phyloP scores from a whole-genome alignment of 768 basidiomycete species.

The Obba rivulosa region DNA sequence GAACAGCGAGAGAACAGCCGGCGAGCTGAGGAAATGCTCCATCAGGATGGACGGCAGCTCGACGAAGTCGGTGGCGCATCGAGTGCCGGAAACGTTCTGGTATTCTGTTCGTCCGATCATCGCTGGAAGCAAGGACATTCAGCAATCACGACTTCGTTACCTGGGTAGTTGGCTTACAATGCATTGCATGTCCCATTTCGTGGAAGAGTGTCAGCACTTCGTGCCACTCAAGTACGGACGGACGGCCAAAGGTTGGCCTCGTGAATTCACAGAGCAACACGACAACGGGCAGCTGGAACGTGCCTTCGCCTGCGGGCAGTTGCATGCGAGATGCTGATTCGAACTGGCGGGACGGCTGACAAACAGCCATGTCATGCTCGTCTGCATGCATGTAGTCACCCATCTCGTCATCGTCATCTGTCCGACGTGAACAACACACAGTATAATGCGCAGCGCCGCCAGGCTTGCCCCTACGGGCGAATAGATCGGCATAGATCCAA shows the following conservation, averaged over 20 bases:
- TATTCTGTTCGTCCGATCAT: slow-evolving; percentile 98
- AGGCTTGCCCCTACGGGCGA: slow-evolving; percentile 78
- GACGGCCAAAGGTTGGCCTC: slow-evolving; percentile 49
- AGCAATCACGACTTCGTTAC: background rate
- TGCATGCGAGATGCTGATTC: slow-evolving; percentile 57
- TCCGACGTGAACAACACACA: slow-evolving; percentile 87
- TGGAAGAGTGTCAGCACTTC: slow-evolving; percentile 95
- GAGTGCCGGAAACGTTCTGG: slow-evolving; percentile 96
- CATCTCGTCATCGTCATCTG: slow-evolving; percentile 82
- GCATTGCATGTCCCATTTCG: slow-evolving; percentile 99
- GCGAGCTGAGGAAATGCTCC: slow-evolving; percentile 94
- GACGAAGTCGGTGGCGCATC: slow-evolving; percentile 97
- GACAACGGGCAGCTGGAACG: slow-evolving; percentile 86
- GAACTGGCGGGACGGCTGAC: slow-evolving; percentile 50
- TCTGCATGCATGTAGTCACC: slow-evolving; percentile 51
- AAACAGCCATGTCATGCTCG: slow-evolving; percentile 24
- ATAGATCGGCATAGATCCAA: slow-evolving; percentile 93
- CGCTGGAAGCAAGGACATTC: slow-evolving; percentile 42
- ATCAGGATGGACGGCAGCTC: slow-evolving; percentile 97
- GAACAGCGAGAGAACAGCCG: slow-evolving; percentile 77
- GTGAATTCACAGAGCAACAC: slow-evolving; percentile 88
- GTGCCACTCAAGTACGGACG: slow-evolving; percentile 82
- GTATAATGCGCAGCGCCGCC: slow-evolving; percentile 97
- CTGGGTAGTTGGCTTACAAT: slow-evolving; percentile 60
- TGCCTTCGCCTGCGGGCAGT: slow-evolving; percentile 57